Conservation (phyloP, 352 stramenopile species). For the Globisporangium nodosum region DNA sequence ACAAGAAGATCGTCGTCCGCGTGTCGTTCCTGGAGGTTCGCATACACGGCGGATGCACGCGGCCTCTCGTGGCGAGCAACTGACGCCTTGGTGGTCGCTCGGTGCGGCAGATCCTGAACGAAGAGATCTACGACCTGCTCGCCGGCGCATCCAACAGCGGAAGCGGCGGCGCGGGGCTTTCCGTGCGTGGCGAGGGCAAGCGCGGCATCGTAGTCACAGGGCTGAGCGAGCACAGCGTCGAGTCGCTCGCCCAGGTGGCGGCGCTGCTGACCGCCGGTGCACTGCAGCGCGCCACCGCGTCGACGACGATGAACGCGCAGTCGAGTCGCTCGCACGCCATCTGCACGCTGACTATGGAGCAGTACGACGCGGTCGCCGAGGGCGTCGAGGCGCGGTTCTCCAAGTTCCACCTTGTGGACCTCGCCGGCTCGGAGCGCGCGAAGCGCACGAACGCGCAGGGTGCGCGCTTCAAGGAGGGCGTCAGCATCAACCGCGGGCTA, state of each 20-base stretch:
- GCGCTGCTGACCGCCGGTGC: conserved; percentile 42
- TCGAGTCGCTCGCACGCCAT: conserved; percentile 88
- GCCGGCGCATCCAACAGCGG: conserved; percentile 4
- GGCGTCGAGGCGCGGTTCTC: conserved; percentile 42
- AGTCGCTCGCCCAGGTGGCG: conserved; percentile 34
- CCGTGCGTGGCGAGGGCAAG: conserved; percentile 86
- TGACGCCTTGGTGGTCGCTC: no score
- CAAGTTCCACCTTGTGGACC: conserved; percentile 95
- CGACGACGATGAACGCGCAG: conserved; percentile 67
- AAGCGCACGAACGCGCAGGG: conserved; percentile 87
- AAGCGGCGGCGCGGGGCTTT: conserved; percentile 24
- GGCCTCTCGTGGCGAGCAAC: no score
- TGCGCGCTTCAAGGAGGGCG: conserved; percentile 86
- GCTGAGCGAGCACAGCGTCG: conserved; percentile 72
- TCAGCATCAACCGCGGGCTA: conserved; percentile 94
- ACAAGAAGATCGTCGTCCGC: conserved; percentile 41
- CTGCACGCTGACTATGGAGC: conserved; percentile 84
- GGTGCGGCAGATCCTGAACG: conserved; percentile 91
- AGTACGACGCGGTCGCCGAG: conserved; percentile 23
- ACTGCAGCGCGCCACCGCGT: conserved; percentile 47
- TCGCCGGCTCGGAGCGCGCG: conserved; percentile 92
- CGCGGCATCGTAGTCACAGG: conserved; percentile 87
- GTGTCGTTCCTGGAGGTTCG: conserved; percentile 70
- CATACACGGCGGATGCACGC: no score
- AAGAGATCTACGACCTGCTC: conserved; percentile 95